These are phyloP conservation scores for Lactifluus echinatus DNA, from an alignment of 768 basidiomycete genomes.

Conservation along the genomic window DNA sequence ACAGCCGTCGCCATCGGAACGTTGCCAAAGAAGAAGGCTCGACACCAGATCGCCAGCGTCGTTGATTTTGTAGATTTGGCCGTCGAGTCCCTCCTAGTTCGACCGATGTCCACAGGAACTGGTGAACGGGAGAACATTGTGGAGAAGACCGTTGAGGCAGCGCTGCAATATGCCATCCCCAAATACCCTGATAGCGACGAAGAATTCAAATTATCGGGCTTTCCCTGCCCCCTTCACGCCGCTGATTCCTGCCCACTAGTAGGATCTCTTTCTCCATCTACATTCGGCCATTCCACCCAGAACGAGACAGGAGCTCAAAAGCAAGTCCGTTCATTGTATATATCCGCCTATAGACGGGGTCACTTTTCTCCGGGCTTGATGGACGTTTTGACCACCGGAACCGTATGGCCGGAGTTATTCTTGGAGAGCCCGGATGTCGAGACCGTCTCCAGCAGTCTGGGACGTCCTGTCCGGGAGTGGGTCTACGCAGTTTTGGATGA, in stretches of 20 bases:
- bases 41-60: conserved; percentile 54
- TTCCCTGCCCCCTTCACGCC: conserved; percentile 55
- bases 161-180: conserved; percentile 71
- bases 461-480: conserved; percentile 55
- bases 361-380: conserved; percentile 46
- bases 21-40: conserved; percentile 36
- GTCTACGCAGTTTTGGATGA: conserved; percentile 61
- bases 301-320: conserved; percentile 3
- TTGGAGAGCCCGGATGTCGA: conserved; percentile 73
- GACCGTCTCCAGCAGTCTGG: conserved; percentile 53
- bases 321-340: conserved; percentile 41
- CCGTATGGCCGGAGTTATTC: conserved; percentile 66
- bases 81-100: conserved; percentile 50
- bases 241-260: conserved; percentile 48
- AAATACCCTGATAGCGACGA: conserved; percentile 38
- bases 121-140: conserved; percentile 60
- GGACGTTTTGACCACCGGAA: conserved; percentile 52
- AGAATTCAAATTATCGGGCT: conserved; percentile 45
- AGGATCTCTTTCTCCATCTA: conserved; percentile 41
- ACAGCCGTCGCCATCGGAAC: conserved; percentile 37
- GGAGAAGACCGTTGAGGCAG: conserved; percentile 62
- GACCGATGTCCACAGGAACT: conserved; percentile 39
- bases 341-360: conserved; percentile 57
- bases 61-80: conserved; percentile 71
- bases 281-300: conserved; percentile 10